Conservation (phyloP, 768 basidiomycete species). For the Tylopilus intermedius region DNA sequence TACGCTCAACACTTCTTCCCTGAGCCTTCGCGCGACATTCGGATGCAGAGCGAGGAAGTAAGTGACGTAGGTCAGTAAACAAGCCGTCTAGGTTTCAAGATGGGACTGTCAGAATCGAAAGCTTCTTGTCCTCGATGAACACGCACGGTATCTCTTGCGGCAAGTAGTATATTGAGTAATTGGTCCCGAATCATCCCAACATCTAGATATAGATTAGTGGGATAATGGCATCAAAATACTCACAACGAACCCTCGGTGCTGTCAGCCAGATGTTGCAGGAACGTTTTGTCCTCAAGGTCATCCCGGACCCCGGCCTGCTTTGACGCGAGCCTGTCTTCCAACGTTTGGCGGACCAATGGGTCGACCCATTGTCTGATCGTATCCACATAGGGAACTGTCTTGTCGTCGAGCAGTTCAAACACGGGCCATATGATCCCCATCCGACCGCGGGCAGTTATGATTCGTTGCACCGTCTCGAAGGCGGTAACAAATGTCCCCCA, state of each 20-base stretch:
- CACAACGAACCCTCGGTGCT: constrained; percentile 52
- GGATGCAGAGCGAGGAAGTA: constrained; percentile 70
- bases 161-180: constrained; percentile 70
- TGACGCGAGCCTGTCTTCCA: constrained; percentile 41
- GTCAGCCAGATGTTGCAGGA: constrained; percentile 63
- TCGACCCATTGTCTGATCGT: constrained; percentile 46
- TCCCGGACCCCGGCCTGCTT: constrained; percentile 36
- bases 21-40: constrained; percentile 46
- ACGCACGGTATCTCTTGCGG: constrained; percentile 72
- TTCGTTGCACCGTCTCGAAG: constrained; percentile 38
- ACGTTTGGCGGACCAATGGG: constrained; percentile 52
- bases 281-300: constrained; percentile 50
- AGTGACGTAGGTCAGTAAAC: constrained; percentile 60
- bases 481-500: constrained; percentile 54
- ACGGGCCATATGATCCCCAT: constrained; percentile 42
- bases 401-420: constrained; percentile 38
- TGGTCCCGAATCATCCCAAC: constrained; percentile 67
- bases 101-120: neutral
- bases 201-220: constrained; percentile 40
- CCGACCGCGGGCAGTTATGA: constrained; percentile 32
- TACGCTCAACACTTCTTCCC: constrained; percentile 55
- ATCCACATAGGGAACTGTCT: constrained; percentile 31
- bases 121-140: neutral
- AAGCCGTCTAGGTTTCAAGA: constrained; percentile 49
- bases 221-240: neutral